Evolutionary conservation across 225 moss, liverwort and hornwort genomes (phyloP), one percentile per base, ranked within the genome.

Genomic region (Antitrichia curtipendula): DNA sequence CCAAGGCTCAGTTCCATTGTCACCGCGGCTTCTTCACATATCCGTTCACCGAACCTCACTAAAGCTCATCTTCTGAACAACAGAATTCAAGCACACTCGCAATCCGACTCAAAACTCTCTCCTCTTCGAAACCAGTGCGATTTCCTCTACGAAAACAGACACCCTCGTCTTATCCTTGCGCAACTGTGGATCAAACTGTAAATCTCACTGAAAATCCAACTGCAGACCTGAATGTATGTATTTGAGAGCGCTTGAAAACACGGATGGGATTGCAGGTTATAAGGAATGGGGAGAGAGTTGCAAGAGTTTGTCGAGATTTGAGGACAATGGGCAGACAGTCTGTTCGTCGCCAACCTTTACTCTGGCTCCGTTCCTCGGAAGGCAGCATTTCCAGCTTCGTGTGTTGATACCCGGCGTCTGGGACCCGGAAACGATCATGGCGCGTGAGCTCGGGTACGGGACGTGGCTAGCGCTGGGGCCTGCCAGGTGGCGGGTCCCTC

Each of bases 401-500:
- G 20, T 25, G 28, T 25, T 38, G 56, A 57, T 87, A 81, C 91
- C 89, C 87, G 87, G 83, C 19, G 36, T 15, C n/a, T 34, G 34
- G 23, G 69, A 75, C 38, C 81, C 34, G 81, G 73, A 23, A 3
- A 14, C 6, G 34, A 28, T 14, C 2, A 2, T 8, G 29, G 70
- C 29, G 36, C 13, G 52, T n/a, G 61, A 31, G 9, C 57, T 25
- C 36, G 11, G 28, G 7, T 12, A 8, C 13, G 61, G 12, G 7
- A 70, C 87, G 80, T 81, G 89, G 89, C 62, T 87, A 76, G 47
- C 63, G 4, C 1, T 2, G 41, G 65, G 76, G 22, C 54, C 78
- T 87, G 81, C 89, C 87, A 89, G 89, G 73, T 88, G 91, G 82
- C n/a, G n/a, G n/a, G n/a, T n/a, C n/a, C 49, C 62, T 85, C 75